Evolutionary conservation across 2,329 filamentous ascomycete species (phyloP).

Genomic region (Paramyrothecium roridum): DNA sequence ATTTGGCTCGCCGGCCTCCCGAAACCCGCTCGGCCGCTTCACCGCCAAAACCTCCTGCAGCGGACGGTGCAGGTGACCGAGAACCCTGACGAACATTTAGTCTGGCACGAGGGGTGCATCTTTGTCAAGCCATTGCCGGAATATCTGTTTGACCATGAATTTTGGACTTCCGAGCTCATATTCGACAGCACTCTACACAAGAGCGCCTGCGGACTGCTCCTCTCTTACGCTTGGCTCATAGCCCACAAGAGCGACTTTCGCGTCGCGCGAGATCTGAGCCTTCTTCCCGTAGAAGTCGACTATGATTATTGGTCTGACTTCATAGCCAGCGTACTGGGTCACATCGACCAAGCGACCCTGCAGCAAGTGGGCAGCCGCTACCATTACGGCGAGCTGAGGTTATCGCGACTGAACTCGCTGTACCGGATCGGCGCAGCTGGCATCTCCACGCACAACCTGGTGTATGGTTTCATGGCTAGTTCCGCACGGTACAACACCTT

Average conservation of each 20-base stretch:
- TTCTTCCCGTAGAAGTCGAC: not conserved
- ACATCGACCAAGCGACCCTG: not conserved
- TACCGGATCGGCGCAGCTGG: not conserved
- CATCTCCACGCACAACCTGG: not conserved
- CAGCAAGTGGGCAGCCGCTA: slow-evolving; percentile 1
- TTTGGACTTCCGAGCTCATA: not conserved
- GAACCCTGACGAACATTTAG: slow-evolving; percentile 5
- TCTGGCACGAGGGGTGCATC: slow-evolving; percentile 6
- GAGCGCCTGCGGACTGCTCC: slow-evolving; percentile 3
- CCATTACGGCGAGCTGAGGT: slow-evolving; percentile 8
- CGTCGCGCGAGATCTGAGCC: slow-evolving; percentile 1
- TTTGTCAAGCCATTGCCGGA: slow-evolving; percentile 7
- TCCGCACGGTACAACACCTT: slow-evolving; percentile 3
- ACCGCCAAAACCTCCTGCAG: slow-evolving; percentile 5
- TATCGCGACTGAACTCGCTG: slow-evolving; percentile 5
- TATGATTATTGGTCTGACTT: slow-evolving; percentile 7
- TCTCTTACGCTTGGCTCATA: slow-evolving; percentile 6
- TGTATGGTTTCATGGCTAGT: slow-evolving; percentile 4
- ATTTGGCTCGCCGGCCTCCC: slow-evolving; percentile 10
- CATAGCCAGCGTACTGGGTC: not conserved
- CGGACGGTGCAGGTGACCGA: slow-evolving; percentile 7
- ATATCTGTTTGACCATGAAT: slow-evolving; percentile 5
- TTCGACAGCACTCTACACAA: not conserved
- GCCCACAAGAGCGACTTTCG: slow-evolving; percentile 2
- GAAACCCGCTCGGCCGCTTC: slow-evolving; percentile 5